Evolutionary conservation across 2,329 filamentous ascomycete genomes (phyloP), one percentile per base, ranked within the genome.

Genomic region (Fusarium fujikuroi): DNA sequence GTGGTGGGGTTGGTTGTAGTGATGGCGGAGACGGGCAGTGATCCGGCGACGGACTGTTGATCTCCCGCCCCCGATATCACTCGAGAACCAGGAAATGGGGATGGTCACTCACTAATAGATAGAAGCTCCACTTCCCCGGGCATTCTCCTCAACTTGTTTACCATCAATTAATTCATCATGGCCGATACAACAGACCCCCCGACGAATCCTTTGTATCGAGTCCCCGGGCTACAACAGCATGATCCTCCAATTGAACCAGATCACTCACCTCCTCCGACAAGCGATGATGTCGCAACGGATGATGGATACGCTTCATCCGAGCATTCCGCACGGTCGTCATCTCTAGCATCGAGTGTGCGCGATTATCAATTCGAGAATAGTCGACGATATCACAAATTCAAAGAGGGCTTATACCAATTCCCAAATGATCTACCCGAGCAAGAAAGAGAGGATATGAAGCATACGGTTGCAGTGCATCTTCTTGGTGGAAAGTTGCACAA

Each of bases 391-490:
- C 83, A 84, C 72, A 83, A 79, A 65, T 85, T 82, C 62, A 78
- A 82, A 36, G 79, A 84, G 61, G 83, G 84, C 9, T 71, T 79
- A 3, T 83, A 83, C 40, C 77, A 80, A 34, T 81, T 83, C 61
- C 82, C 82, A 21, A 85, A 86, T 64, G 84, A 86, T 60, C 81
- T 84, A n/a, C 72, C 78, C 7, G 84, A 86, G 69, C 84, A 85
- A 70, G 83, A 83, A 67, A 76, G 85, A 28, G 83, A 85, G 71
- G 82, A 82, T 63, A 84, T 83, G 80, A 80, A 83, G 65, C 83
- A 85, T 58, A 81, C 82, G 28, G 81, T 83, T 74, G 70, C 81
- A 7, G 72, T 84, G 30, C 72, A 77, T 43, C 61, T 84, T 9
- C 77, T 80, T 18, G 79, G 81, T 4, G 83, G 81, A 1, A 76